Conservation (phyloP, 2,329 filamentous ascomycete species). For the Sporothrix brasiliensis region DNA sequence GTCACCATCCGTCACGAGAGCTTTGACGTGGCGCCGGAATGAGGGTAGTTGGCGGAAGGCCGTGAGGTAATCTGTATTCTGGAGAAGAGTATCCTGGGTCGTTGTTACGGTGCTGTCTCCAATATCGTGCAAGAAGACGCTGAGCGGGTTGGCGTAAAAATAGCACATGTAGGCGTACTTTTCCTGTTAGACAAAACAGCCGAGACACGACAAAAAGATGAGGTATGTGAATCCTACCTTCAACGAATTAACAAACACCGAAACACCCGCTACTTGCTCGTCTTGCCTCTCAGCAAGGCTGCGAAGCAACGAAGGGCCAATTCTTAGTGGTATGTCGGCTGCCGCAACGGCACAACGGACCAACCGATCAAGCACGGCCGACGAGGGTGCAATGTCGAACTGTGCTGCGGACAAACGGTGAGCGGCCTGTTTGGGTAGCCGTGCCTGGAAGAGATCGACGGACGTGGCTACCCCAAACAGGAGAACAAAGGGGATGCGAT, state of each 20-base stretch:
- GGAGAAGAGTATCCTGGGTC: constrained; percentile 33
- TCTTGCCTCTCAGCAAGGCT: constrained; percentile 71
- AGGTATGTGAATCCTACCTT: constrained; percentile 54
- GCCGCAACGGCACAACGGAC: constrained; percentile 67
- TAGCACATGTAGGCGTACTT: constrained; percentile 85
- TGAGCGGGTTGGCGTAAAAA: constrained; percentile 77
- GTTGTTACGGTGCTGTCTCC: constrained; percentile 37
- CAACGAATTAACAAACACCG: constrained; percentile 69
- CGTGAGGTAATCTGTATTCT: constrained; percentile 63
- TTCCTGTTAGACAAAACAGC: constrained; percentile 36
- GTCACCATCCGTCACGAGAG: constrained; percentile 48
- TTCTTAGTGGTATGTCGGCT: constrained; percentile 57
- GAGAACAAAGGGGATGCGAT: constrained; percentile 75
- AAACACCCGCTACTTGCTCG: constrained; percentile 75
- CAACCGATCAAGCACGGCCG: constrained; percentile 71
- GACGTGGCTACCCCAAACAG: constrained; percentile 82
- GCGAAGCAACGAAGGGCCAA: constrained; percentile 66
- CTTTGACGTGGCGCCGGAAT: constrained; percentile 62
- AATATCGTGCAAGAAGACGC: constrained; percentile 57
- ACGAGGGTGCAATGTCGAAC: constrained; percentile 76
- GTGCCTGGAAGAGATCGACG: constrained; percentile 75
- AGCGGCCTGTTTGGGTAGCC: constrained; percentile 69
- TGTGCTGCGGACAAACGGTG: constrained; percentile 69
- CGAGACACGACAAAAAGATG: background rate
- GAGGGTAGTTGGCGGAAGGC: constrained; percentile 70